Evolutionary conservation across 306 rosid species (phyloP), one percentile per base, ranked within the genome.

Genomic region (Castanea mollissima): DNA sequence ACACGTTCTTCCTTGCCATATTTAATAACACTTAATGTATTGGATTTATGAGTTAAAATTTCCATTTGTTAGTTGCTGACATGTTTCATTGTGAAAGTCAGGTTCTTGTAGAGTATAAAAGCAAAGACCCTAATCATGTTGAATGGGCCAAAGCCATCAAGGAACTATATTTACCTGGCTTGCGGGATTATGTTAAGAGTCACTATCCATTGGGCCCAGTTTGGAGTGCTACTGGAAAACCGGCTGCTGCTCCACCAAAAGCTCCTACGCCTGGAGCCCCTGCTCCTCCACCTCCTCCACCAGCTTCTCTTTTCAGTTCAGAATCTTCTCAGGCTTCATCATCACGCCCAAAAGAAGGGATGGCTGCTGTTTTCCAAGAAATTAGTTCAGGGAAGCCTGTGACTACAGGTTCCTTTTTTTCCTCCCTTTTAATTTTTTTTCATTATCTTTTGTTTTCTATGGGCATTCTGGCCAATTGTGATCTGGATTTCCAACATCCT

Each of bases 91-190:
- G 55, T 75, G 75, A 78, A 81, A 67, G 64, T 71, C 88, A 96
- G 99, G 91, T 96, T 81, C 98, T 96, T 72, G 97, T 96, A 18
- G 94, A 89, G 85, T 91, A 90, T 83, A 87, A 86, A 89, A 91
- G 81, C 88, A 93, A 96, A 87, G 98, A 96, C 84, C 89, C 93
- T 73, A 88, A 90, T 87, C 99, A 96, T 81, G 91, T 91, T 62
- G 98, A 96, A 88, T 96, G 98, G 98, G 97, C 87, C 77, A 96
- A 91, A 91, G 96, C 99, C 80, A 81, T 96, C 55, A 96, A 96
- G 87, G 99, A 96, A 80, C 86, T 96, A 73, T 96, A 96, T 83
- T 65, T 96, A 3, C 96, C 98, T 79, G 99, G 99, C 77, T 82
- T 96, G 88, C 90, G 94, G 78, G 99, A 96, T 68, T 96, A 90